Percentiles rank a stretch among this genome's conserved stretches.
phyloP scores from a whole-genome alignment of 805 yeast species.

The Kregervanrija fluxuum region DNA sequence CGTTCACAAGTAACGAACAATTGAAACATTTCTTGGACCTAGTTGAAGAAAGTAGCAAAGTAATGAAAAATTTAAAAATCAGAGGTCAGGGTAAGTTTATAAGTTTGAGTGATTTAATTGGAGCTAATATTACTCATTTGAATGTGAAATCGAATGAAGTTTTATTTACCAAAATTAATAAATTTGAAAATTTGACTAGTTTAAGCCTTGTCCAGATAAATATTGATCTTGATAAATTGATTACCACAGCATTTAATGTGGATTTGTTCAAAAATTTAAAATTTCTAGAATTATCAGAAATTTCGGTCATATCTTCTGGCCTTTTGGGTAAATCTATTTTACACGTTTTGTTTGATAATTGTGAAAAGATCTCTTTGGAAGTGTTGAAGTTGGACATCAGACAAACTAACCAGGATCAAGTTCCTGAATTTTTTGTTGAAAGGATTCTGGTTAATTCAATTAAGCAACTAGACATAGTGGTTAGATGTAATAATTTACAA shows the following conservation, averaged over 20 bases:
- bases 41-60: background rate
- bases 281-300: conserved; percentile 12
- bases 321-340: conserved; percentile 8
- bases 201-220: conserved; percentile 10
- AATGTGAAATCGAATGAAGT: conserved; percentile 1
- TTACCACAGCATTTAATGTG: background rate
- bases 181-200: conserved; percentile 2
- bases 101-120: conserved; percentile 5
- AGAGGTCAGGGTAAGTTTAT: conserved; percentile 2
- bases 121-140: background rate
- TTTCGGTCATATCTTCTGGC: conserved; percentile 10
- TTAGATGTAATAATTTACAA: conserved; percentile 17
- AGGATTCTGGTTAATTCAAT: conserved; percentile 12
- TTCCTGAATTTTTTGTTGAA: conserved; percentile 11
- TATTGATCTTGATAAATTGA: conserved; percentile 1
- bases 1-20: conserved; percentile 8
- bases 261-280: conserved; percentile 7
- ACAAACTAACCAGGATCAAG: conserved; percentile 14
- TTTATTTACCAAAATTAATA: background rate
- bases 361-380: conserved; percentile 2
- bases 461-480: conserved; percentile 16
- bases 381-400: conserved; percentile 17
- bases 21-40: conserved; percentile 1
- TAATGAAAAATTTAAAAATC: conserved; percentile 3
- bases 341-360: conserved; percentile 5